These are phyloP conservation scores for Aspergillus proliferans DNA, from an alignment of 2,329 filamentous ascomycete genomes.

Conservation along the genomic window DNA sequence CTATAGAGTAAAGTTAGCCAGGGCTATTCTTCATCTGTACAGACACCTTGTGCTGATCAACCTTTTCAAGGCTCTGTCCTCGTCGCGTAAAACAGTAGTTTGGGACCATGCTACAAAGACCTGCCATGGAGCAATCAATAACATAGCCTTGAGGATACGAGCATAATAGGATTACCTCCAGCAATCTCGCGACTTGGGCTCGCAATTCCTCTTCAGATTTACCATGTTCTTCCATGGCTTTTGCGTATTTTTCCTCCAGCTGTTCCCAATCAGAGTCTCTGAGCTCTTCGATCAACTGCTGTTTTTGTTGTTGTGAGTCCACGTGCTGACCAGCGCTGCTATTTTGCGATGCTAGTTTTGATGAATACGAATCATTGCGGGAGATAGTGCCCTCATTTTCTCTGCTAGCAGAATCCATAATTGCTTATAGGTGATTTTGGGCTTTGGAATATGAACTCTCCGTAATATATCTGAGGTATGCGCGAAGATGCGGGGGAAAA, in stretches of 20 bases:
- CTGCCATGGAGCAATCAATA: constrained; percentile 38
- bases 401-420: constrained; percentile 1
- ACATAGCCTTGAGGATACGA: not conserved
- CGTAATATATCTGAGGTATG: not conserved
- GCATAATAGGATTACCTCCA: constrained; percentile 46
- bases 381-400: not conserved
- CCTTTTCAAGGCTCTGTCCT: constrained; percentile 71
- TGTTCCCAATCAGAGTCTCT: constrained; percentile 67
- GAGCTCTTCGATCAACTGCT: constrained; percentile 45
- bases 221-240: constrained; percentile 58
- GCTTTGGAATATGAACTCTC: not conserved
- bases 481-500: not conserved
- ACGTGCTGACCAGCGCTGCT: not conserved
- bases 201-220: constrained; percentile 60
- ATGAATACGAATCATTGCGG: not conserved
- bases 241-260: constrained; percentile 64
- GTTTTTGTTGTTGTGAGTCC: constrained; percentile 12
- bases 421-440: not conserved
- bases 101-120: constrained; percentile 76
- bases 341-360: not conserved
- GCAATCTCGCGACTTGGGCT: constrained; percentile 61
- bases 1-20: constrained; percentile 36
- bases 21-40: not conserved
- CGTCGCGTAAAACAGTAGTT: constrained; percentile 65
- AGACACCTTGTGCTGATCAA: constrained; percentile 25